Percentiles rank a stretch among this genome's conserved stretches.
These are phyloP conservation scores for Rhodotorula mucilaginosa DNA, from an alignment of 1,284 basidiomycete genomes.

Conservation along the genomic window DNA sequence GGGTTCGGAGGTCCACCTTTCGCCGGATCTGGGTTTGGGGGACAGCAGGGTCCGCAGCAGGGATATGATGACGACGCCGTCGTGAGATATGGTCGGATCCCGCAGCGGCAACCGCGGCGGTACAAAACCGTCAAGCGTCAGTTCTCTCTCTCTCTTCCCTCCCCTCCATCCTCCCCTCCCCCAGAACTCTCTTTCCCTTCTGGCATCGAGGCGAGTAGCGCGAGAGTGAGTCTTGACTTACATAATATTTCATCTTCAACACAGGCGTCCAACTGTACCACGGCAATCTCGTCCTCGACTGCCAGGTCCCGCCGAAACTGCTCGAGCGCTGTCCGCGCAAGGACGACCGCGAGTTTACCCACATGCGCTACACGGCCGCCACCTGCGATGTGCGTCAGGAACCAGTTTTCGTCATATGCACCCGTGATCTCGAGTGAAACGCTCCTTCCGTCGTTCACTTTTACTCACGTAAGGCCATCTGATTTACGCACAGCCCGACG, in stretches of 20 bases:
- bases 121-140: constrained; percentile 85
- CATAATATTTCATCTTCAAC: too few relatives aligned
- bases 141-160: background rate
- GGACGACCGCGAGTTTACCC: constrained; percentile 84
- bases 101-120: constrained; percentile 76
- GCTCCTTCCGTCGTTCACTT: background rate
- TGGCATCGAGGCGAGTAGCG: too few relatives aligned
- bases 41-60: background rate
- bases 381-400: constrained; percentile 64
- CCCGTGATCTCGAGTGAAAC: background rate
- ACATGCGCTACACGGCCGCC: constrained; percentile 88
- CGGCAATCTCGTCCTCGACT: constrained; percentile 85
- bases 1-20: background rate
- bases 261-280: constrained; percentile 65
- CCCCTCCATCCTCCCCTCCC: too few relatives aligned
- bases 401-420: too few relatives aligned
- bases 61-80: constrained; percentile 44
- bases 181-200: too few relatives aligned
- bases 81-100: constrained; percentile 72
- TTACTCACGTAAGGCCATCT: background rate
- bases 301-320: constrained; percentile 78
- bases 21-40: background rate
- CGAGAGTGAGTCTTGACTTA: too few relatives aligned
- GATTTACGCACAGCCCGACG: constrained; percentile 60
- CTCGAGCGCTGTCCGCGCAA: constrained; percentile 71